These are phyloP conservation scores for Flagelloscypha sp. DNA, from an alignment of 768 basidiomycete genomes.

Conservation along the genomic window DNA sequence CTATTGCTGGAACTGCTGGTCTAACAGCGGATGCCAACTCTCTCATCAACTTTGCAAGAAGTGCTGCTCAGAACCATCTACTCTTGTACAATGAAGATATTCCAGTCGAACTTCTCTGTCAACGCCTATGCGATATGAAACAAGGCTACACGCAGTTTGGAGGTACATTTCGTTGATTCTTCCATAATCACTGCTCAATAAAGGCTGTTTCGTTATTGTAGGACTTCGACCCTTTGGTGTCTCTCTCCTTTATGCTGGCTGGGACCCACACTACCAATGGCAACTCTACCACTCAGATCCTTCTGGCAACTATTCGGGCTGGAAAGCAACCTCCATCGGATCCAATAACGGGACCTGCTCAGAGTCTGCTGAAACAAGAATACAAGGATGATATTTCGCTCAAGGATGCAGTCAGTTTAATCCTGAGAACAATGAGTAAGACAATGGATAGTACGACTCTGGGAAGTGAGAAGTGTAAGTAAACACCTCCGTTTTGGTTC, in stretches of 20 bases:
- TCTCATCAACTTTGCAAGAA: constrained; percentile 87
- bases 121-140: constrained; percentile 92
- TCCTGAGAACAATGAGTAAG: constrained; percentile 95
- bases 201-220: constrained; percentile 18
- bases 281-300: constrained; percentile 98
- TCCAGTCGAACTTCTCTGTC: constrained; percentile 91
- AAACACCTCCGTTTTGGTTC: neutral
- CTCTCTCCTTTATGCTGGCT: constrained; percentile 92
- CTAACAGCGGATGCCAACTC: constrained; percentile 97
- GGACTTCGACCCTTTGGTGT: constrained; percentile 98
- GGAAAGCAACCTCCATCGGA: constrained; percentile 99
- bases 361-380: constrained; percentile 93
- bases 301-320: constrained; percentile 96
- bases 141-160: constrained; percentile 98
- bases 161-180: constrained; percentile 39
- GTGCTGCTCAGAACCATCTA: constrained; percentile 84
- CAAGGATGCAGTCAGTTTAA: constrained; percentile 88
- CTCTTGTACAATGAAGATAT: constrained; percentile 94
- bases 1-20: constrained; percentile 91
- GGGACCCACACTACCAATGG: constrained; percentile 92
- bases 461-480: constrained; percentile 90
- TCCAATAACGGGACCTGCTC: constrained; percentile 95
- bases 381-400: constrained; percentile 92
- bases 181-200: constrained; percentile 1
- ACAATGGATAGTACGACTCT: constrained; percentile 98